These are phyloP conservation scores for Pseudogymnoascus sp. DNA, from an alignment of 2,329 filamentous ascomycete species.

Conservation along the genomic window DNA sequence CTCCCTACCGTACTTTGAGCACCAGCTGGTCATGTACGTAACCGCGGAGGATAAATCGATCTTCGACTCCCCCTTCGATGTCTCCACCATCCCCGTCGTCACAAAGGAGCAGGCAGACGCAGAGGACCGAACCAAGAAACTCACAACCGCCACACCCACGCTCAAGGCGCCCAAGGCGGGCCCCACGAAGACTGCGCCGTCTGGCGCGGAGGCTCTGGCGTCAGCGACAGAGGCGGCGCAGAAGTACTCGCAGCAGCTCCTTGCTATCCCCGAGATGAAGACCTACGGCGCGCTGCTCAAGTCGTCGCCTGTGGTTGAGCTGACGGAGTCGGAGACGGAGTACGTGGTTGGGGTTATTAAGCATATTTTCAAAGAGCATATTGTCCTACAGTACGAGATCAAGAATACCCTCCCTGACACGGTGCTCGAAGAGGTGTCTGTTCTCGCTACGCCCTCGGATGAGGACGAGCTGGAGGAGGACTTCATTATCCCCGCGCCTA, in stretches of 20 bases:
- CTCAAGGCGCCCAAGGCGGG: constrained; percentile 86
- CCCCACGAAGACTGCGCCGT: constrained; percentile 62
- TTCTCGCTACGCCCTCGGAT: constrained; percentile 71
- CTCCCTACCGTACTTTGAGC: constrained; percentile 88
- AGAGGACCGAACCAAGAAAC: constrained; percentile 94
- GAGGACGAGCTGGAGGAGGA: constrained; percentile 83
- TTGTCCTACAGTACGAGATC: constrained; percentile 93
- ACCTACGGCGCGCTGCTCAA: constrained; percentile 88
- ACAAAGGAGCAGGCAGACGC: constrained; percentile 93
- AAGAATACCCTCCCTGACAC: constrained; percentile 95
- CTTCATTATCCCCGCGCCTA: constrained; percentile 85
- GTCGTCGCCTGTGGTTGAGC: constrained; percentile 75
- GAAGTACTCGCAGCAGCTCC: constrained; percentile 80
- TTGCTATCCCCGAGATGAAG: constrained; percentile 84
- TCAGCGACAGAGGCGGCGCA: constrained; percentile 74
- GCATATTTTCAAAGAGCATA: constrained; percentile 94
- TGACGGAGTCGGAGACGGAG: constrained; percentile 95
- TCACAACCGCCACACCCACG: constrained; percentile 83
- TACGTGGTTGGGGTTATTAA: constrained; percentile 93
- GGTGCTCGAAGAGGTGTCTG: constrained; percentile 80
- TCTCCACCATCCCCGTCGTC: constrained; percentile 83
- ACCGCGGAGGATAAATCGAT: constrained; percentile 82
- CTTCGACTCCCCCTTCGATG: constrained; percentile 81
- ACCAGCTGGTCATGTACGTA: constrained; percentile 96
- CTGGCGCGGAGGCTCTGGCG: constrained; percentile 66